Percentiles rank a stretch among this genome's conserved stretches.
Conservation (phyloP, 176 grass and related monocot species). For the Eragrostis nindensis region DNA sequence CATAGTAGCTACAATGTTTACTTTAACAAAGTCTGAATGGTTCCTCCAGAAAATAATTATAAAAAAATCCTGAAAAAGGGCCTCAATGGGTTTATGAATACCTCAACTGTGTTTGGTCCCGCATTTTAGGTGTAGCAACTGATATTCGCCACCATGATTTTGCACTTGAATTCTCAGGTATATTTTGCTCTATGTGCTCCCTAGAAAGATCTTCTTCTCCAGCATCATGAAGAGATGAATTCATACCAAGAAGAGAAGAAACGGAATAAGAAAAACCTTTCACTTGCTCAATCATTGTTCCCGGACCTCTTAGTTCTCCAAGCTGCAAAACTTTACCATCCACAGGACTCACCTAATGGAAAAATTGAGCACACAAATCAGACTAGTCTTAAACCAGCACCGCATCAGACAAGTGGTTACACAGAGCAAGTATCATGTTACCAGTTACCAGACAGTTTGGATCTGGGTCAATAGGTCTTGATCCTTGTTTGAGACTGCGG, state of each 20-base stretch:
- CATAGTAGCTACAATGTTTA: neutral
- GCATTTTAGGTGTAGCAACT: constrained; percentile 77
- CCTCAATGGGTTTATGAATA: constrained; percentile 12
- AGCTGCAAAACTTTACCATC: constrained; percentile 77
- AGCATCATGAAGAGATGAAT: constrained; percentile 53
- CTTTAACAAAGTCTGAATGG: no score
- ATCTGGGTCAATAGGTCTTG: constrained; percentile 66
- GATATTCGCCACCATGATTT: constrained; percentile 90
- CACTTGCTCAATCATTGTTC: constrained; percentile 83
- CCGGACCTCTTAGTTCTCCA: constrained; percentile 66
- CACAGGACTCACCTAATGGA: constrained; percentile 76
- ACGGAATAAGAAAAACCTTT: constrained; percentile 86
- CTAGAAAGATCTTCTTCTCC: constrained; percentile 47
- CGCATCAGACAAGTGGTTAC: constrained; percentile 12
- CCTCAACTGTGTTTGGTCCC: constrained; percentile 51
- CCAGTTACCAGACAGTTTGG: constrained; percentile 86
- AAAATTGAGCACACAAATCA: constrained; percentile 32
- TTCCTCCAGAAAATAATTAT: no score
- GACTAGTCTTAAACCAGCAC: constrained; percentile 18
- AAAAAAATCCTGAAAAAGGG: neutral
- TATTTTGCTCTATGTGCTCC: constrained; percentile 41
- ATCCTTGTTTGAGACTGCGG: constrained; percentile 77
- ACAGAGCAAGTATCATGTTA: constrained; percentile 56
- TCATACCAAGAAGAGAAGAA: constrained; percentile 72
- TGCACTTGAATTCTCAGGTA: constrained; percentile 39